phyloP scores from a whole-genome alignment of 176 grass and related monocot species.

The Coix lacrymajobi region DNA sequence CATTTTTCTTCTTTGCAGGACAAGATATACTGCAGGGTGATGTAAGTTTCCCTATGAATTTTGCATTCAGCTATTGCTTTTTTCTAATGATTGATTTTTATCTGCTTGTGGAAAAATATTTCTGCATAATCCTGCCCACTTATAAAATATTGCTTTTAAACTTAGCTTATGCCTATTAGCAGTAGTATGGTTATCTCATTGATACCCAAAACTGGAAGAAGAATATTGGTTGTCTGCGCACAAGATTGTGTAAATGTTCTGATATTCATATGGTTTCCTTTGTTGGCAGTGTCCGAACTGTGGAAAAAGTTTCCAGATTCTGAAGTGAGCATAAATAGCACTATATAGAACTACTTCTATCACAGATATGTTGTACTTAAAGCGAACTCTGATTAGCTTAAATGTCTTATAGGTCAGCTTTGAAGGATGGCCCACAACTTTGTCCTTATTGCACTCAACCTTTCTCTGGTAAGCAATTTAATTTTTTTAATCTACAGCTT shows the following conservation, averaged over 20 bases:
- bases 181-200: neutral
- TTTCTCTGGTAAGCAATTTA: constrained; percentile 65
- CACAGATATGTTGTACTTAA: neutral
- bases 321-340: constrained; percentile 57
- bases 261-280: constrained; percentile 19
- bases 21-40: constrained; percentile 70
- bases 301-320: constrained; percentile 77
- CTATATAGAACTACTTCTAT: neutral
- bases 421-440: constrained; percentile 77
- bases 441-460: constrained; percentile 90
- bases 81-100: neutral
- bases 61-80: neutral
- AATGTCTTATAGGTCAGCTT: constrained; percentile 60
- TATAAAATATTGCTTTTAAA: neutral
- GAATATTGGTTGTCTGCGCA: neutral
- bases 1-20: constrained; percentile 77
- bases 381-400: constrained; percentile 6
- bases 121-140: neutral
- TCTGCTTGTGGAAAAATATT: neutral
- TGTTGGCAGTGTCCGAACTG: constrained; percentile 82
- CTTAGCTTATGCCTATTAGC: neutral
- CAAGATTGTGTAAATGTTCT: neutral
- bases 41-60: constrained; percentile 44
- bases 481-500: neutral
- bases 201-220: neutral